These are phyloP conservation scores for Ambrosiella beaveri DNA, from an alignment of 2,329 filamentous ascomycete genomes.

Conservation along the genomic window DNA sequence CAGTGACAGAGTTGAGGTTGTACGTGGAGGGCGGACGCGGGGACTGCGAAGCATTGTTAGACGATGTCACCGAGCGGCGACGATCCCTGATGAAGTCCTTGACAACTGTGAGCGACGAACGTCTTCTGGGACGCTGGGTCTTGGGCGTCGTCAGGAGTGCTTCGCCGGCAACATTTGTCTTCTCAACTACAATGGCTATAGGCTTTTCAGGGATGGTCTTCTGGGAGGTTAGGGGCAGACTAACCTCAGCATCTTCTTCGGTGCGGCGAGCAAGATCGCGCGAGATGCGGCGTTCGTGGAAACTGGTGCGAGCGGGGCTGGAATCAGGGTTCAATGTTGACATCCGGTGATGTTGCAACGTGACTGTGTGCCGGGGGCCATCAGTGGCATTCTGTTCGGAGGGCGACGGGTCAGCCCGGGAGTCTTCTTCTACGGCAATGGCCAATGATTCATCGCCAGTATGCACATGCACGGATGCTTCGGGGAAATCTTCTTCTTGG, in stretches of 20 bases:
- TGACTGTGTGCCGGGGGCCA: conserved; percentile 4
- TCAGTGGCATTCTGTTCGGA: conserved; percentile 8
- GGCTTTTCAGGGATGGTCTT: conserved; percentile 1
- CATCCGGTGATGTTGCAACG: conserved; percentile 4
- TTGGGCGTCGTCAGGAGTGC: background rate
- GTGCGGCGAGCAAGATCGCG: conserved; percentile 20
- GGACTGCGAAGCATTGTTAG: conserved; percentile 23
- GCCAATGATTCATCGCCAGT: conserved; percentile 11
- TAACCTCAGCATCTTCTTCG: conserved; percentile 17
- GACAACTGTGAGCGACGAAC: conserved; percentile 43
- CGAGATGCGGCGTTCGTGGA: conserved; percentile 30
- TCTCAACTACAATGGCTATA: background rate
- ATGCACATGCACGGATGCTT: conserved; percentile 24
- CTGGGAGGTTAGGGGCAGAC: conserved; percentile 2
- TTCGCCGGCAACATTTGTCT: background rate
- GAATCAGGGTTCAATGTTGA: conserved; percentile 6
- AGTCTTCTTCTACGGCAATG: conserved; percentile 12
- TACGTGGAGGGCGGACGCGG: conserved; percentile 32
- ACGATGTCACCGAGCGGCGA: conserved; percentile 32
- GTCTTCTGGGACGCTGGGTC: conserved; percentile 18
- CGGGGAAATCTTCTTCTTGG: conserved; percentile 16
- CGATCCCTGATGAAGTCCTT: conserved; percentile 45
- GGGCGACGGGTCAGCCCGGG: conserved; percentile 10
- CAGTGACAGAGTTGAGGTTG: conserved; percentile 20
- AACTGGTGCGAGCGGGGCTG: conserved; percentile 4